Conservation (phyloP, 169 alveolate species). For the Cryptosporidium andersoni region DNA sequence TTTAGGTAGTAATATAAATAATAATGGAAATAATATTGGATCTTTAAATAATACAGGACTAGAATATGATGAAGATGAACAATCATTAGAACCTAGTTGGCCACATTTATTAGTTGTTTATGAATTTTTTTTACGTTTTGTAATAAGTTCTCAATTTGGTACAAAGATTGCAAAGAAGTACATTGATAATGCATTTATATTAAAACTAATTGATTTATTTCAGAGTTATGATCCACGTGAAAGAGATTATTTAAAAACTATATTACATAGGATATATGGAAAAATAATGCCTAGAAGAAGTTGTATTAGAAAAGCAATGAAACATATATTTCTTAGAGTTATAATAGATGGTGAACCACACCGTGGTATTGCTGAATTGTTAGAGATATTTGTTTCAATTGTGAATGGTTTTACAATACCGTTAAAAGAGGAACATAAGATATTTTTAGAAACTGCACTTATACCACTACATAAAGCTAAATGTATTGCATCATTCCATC, state of each 20-base stretch:
- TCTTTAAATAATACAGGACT: neutral
- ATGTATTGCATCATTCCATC: conserved; percentile 91
- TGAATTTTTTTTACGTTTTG: conserved; percentile 87
- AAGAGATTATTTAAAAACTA: conserved; percentile 94
- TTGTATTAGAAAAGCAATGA: conserved; percentile 94
- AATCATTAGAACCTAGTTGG: conserved; percentile 79
- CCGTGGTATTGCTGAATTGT: conserved; percentile 95
- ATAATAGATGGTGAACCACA: conserved; percentile 92
- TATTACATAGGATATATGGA: conserved; percentile 93
- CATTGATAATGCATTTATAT: conserved; percentile 84
- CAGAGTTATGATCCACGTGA: conserved; percentile 95
- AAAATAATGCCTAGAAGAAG: conserved; percentile 90
- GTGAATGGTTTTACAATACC: conserved; percentile 98
- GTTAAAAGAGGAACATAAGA: conserved; percentile 95
- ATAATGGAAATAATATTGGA: conserved; percentile 82
- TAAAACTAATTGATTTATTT: conserved; percentile 81
- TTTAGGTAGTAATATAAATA: conserved; percentile 80
- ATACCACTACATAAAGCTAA: conserved; percentile 96
- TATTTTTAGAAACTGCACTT: conserved; percentile 92
- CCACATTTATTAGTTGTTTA: conserved; percentile 75
- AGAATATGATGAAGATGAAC: conserved; percentile 88
- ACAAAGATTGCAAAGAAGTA: conserved; percentile 86
- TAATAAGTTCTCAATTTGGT: conserved; percentile 85
- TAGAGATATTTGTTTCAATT: conserved; percentile 93
- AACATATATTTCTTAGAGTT: conserved; percentile 91